phyloP scores from a whole-genome alignment of 2,329 filamentous ascomycete genomes.

The Pleurostoma richardsiae region DNA sequence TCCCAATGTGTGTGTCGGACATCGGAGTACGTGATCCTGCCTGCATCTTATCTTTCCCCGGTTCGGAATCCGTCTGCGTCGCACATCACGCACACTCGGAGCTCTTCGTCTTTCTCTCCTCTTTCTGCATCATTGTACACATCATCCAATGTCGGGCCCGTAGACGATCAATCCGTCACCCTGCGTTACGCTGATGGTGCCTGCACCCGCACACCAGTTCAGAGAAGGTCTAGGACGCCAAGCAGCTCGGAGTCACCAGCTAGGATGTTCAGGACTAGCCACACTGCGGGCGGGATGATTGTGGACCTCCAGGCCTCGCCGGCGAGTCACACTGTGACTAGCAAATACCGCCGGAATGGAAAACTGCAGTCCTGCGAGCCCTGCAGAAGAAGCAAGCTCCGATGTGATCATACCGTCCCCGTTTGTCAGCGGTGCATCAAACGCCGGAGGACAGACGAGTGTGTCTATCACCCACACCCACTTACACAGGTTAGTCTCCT shows the following conservation, averaged over 20 bases:
- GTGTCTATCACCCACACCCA: constrained; percentile 26
- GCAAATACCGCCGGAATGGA: constrained; percentile 26
- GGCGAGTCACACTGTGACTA: constrained; percentile 15
- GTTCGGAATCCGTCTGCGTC: no score
- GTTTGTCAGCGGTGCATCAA: constrained; percentile 24
- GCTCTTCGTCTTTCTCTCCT: no score
- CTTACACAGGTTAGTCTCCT: constrained; percentile 7
- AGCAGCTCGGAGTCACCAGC: not conserved
- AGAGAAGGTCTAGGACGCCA: not conserved
- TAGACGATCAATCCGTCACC: no score
- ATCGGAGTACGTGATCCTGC: no score
- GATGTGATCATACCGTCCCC: constrained; percentile 28
- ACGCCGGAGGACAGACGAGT: constrained; percentile 20
- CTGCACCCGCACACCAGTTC: no score
- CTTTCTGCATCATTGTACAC: no score
- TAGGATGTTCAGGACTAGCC: not conserved
- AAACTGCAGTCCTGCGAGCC: constrained; percentile 27
- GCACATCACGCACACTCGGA: no score
- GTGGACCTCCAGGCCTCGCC: not conserved
- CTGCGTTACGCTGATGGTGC: no score
- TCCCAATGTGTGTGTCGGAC: no score
- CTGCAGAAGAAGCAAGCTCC: constrained; percentile 26
- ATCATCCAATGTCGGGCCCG: no score
- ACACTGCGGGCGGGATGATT: not conserved
- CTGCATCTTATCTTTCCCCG: no score